Conservation (phyloP, 1,139 yeast species). For the Yamadazyma kanchanaburiensis region DNA sequence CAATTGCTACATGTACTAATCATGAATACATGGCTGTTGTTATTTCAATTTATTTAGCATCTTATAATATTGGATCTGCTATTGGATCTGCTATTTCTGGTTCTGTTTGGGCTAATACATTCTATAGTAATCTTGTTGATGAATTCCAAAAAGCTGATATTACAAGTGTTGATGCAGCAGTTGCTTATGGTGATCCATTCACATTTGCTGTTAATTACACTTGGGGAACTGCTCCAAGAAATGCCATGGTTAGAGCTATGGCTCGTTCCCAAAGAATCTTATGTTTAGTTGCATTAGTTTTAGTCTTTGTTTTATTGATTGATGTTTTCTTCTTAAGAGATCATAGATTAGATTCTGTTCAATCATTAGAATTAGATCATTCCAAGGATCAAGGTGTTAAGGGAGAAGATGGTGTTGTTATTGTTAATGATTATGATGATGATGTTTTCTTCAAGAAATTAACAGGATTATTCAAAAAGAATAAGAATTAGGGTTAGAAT, state of each 20-base stretch:
- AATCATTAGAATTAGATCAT: constrained; percentile 30
- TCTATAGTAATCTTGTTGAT: constrained; percentile 12
- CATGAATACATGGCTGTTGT: constrained; percentile 67
- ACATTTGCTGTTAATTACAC: constrained; percentile 41
- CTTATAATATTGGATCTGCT: constrained; percentile 61
- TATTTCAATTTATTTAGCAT: constrained; percentile 51
- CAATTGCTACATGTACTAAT: constrained; percentile 58
- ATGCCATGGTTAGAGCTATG: constrained; percentile 55
- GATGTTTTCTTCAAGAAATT: constrained; percentile 14
- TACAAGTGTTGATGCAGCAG: constrained; percentile 26
- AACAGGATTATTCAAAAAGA: constrained; percentile 6
- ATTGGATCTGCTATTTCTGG: constrained; percentile 55
- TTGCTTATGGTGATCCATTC: constrained; percentile 55
- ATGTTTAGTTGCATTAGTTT: constrained; percentile 54
- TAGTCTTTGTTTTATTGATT: constrained; percentile 50
- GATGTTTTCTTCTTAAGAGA: constrained; percentile 54
- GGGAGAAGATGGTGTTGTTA: constrained; percentile 34
- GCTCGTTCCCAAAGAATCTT: constrained; percentile 56
- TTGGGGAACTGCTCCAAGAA: constrained; percentile 62
- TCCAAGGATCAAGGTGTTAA: constrained; percentile 20
- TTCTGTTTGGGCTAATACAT: constrained; percentile 55
- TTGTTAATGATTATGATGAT: constrained; percentile 39
- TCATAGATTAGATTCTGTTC: constrained; percentile 41
- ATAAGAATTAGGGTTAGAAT: too few relatives aligned
- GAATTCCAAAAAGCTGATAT: constrained; percentile 14